These are phyloP conservation scores for Gracilariopsis chorda DNA, from an alignment of 23 red algal genomes.

Conservation along the genomic window DNA sequence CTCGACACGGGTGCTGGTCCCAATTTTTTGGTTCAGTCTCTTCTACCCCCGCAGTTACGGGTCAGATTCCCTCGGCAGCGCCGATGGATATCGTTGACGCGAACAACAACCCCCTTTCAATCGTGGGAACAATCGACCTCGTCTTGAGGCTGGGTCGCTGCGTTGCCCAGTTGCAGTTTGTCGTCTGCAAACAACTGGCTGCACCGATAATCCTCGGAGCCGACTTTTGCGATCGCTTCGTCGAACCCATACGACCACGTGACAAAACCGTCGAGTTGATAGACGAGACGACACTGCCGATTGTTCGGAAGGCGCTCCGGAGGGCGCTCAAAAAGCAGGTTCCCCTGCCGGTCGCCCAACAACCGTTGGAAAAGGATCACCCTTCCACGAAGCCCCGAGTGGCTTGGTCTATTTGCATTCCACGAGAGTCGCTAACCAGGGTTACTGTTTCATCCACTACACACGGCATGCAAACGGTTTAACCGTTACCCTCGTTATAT, in stretches of 20 bases:
- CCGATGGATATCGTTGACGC: neutral
- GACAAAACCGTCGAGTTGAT: neutral
- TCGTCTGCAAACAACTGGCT: slow-evolving; percentile 4
- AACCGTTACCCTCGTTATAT: neutral
- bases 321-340: neutral
- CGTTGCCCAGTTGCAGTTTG: neutral
- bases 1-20: slow-evolving; percentile 11
- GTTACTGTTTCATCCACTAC: neutral
- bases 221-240: neutral
- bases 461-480: neutral
- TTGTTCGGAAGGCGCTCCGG: neutral
- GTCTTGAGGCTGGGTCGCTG: neutral
- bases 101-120: neutral
- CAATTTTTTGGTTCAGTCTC: neutral
- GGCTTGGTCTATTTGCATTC: neutral
- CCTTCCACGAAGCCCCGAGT: neutral
- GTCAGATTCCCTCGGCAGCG: neutral
- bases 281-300: neutral
- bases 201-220: slow-evolving; percentile 1
- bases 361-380: neutral
- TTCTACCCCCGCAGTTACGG: neutral
- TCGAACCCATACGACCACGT: neutral
- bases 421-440: neutral
- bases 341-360: neutral
- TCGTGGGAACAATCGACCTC: neutral